These are phyloP conservation scores for Neurospora sp. DNA, from an alignment of 495 filamentous ascomycete genomes.

Conservation along the genomic window DNA sequence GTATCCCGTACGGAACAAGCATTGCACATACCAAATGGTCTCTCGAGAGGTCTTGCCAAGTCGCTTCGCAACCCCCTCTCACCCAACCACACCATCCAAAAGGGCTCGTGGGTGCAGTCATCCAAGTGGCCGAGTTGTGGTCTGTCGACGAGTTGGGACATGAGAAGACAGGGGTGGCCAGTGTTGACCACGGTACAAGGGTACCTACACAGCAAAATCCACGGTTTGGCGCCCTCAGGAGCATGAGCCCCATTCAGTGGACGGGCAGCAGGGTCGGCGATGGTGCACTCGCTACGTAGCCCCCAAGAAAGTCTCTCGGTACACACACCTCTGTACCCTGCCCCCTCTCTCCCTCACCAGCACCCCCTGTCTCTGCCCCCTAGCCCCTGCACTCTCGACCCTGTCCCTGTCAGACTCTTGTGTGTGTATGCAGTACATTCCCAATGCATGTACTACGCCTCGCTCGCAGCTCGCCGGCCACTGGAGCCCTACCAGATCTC, in stretches of 20 bases:
- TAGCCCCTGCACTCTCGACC: conserved; percentile 7
- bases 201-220: not conserved
- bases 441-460: conserved; percentile 21
- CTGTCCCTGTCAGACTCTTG: conserved; percentile 6
- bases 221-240: not conserved
- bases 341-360: not conserved
- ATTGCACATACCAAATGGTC: not conserved
- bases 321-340: not conserved
- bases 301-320: not conserved
- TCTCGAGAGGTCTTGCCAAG: not conserved
- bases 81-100: not conserved
- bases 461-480: conserved; percentile 7
- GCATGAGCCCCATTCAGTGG: not conserved
- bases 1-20: not conserved
- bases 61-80: not conserved
- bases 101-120: not conserved
- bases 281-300: not conserved
- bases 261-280: not conserved
- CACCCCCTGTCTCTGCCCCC: not conserved
- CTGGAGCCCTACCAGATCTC: conserved; percentile 21
- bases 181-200: not conserved
- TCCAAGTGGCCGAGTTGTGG: not conserved
- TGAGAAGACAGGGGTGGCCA: not conserved
- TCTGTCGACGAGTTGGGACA: not conserved
- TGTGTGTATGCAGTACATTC: conserved; percentile 13